Evolutionary conservation across 257 asterid species (phyloP), one percentile per base, ranked within the genome.

Genomic region (Capsicum baccatum): DNA sequence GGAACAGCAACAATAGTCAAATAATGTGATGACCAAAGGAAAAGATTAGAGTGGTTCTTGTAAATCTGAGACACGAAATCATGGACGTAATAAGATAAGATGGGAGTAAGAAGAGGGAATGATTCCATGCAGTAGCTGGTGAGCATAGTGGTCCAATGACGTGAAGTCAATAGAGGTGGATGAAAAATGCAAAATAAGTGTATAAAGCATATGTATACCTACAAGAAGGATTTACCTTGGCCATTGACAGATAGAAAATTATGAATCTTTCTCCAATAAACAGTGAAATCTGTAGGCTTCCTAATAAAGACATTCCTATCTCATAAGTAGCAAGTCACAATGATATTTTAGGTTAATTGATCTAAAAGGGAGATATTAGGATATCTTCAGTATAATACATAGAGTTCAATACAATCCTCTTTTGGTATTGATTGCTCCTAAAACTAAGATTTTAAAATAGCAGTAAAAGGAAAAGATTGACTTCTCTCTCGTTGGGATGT

Each of bases 151-250:
- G 39, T 64, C 47, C 71, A 33, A 64, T 12, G n/a, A 66, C 71
- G 33, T 66, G n/a, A 33, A 66, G 71, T 66, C 71, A 33, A 33
- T 8, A 33, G 71, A 66, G 47, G 71, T 66, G 73, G 73, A 66
- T 66, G 47, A 33, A 6, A 21, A 66, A 66, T 66, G 47, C 73
- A 33, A 42, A 42, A 26, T 26, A 26, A 26, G 33, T 26, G 33
- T 26, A 26, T 26, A 26, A 26, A 26, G 33, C 33, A 26, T 26
- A 26, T 26, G 33, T 26, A 26, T 26, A 26, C 33, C 33, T 26
- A 26, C 33, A 26, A 26, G 33, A 26, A 26, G 33, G 33, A 26
- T 26, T 26, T 26, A 26, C 33, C 33, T 26, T 26, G 33, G 33
- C 33, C 33, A 26, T 26, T 26, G 33, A 26, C 33, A 26, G 33